A percentile compares a stretch with the other conserved stretches of the same genome.
Conservation (phyloP, 371 early-diverging fungal species). For the Syncephalastrum contaminatum region DNA sequence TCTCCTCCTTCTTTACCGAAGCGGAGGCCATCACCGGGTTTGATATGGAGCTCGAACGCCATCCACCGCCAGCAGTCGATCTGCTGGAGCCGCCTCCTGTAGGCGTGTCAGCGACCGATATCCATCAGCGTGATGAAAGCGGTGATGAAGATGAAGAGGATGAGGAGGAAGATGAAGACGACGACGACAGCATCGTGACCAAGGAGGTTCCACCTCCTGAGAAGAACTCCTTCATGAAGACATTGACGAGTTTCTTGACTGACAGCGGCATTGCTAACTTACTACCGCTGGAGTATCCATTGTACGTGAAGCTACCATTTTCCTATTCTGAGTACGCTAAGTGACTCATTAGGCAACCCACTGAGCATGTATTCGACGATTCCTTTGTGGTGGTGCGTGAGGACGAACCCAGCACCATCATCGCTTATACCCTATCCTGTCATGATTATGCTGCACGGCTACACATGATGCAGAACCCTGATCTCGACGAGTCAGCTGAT, state of each 20-base stretch:
- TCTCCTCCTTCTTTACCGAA: constrained; percentile 9
- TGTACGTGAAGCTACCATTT: constrained; percentile 44
- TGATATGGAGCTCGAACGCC: constrained; percentile 18
- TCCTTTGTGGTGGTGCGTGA: constrained; percentile 88
- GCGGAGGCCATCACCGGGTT: constrained; percentile 16
- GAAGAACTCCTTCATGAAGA: constrained; percentile 73
- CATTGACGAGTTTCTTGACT: constrained; percentile 74
- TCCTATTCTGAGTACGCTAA: neutral
- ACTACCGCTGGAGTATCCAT: constrained; percentile 71
- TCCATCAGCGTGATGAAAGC: constrained; percentile 1
- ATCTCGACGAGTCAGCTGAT: too few species aligned
- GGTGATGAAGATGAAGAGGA: constrained; percentile 6
- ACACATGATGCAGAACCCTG: neutral
- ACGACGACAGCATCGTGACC: neutral
- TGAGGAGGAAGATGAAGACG: neutral
- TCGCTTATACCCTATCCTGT: constrained; percentile 81
- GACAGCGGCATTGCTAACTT: constrained; percentile 62
- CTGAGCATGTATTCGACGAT: constrained; percentile 86
- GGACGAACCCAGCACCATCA: constrained; percentile 93
- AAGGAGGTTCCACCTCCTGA: constrained; percentile 20
- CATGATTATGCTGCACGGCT: constrained; percentile 34
- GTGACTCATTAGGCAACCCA: constrained; percentile 48
- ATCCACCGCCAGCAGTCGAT: constrained; percentile 33
- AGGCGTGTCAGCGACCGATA: constrained; percentile 15
- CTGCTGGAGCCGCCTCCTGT: constrained; percentile 24